A percentile compares a stretch with the other conserved stretches of the same genome.
phyloP scores from a whole-genome alignment of 768 basidiomycete species.

The Pisolithus tinctorius region DNA sequence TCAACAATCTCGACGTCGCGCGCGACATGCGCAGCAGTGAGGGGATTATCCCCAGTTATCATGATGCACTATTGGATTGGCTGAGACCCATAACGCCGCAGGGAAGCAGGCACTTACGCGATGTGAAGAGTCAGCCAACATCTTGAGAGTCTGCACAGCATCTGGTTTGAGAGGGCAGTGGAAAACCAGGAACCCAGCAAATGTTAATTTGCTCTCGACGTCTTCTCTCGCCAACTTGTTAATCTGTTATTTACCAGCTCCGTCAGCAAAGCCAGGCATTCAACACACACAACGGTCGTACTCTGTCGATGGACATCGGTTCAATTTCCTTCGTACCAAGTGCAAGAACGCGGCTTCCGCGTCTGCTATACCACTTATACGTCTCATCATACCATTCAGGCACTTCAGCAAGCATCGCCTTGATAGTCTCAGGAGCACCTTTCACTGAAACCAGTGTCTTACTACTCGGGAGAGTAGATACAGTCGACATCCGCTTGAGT shows the following conservation, averaged over 20 bases:
- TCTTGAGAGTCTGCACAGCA: constrained; percentile 84
- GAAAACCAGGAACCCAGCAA: constrained; percentile 98
- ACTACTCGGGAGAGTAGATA: constrained; percentile 61
- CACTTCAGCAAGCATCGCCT: constrained; percentile 67
- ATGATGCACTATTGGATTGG: constrained; percentile 71
- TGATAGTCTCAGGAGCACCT: constrained; percentile 97
- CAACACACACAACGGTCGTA: constrained; percentile 22
- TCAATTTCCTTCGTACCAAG: constrained; percentile 85
- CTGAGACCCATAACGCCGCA: not conserved
- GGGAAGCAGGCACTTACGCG: constrained; percentile 50
- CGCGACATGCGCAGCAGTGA: constrained; percentile 95
- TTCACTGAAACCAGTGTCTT: constrained; percentile 73
- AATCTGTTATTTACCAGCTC: constrained; percentile 44
- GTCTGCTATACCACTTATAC: constrained; percentile 89
- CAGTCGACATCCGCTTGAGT: constrained; percentile 94
- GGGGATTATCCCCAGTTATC: constrained; percentile 98
- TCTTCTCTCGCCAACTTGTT: constrained; percentile 79
- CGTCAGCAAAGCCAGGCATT: not conserved
- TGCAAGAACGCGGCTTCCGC: constrained; percentile 91
- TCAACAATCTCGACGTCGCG: constrained; percentile 96
- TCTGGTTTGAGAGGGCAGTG: constrained; percentile 96
- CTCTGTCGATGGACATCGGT: constrained; percentile 62
- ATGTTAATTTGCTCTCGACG: constrained; percentile 71
- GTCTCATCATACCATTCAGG: constrained; percentile 88
- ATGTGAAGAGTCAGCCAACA: constrained; percentile 94